Base-by-base conservation (phyloP, 371 early-diverging fungal genomes). In the Smittium culicis region DNA sequence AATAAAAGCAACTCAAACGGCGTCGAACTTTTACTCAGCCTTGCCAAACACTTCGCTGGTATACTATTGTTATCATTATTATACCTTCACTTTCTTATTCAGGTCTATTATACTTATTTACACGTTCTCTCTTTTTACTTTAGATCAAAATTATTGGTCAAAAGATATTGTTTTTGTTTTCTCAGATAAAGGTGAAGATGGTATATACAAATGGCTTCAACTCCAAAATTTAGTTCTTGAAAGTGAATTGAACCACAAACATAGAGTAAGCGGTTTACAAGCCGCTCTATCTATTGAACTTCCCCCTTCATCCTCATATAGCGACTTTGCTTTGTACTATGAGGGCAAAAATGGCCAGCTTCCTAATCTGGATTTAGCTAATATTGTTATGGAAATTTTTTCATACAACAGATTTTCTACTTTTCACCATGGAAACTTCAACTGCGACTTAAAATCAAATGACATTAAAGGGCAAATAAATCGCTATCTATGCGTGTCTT, bases 271-370 rank as follows among this genome's bases (percentile, higher is more conserved):
- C 24, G 85, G 84, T 11, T 87, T 97, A 65, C 91, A 92, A 72
- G 90, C 88, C 20, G 97, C 91, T 0, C 64, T 97, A 35, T 86
- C 88, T 67, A 69, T 97, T 30, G 96, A 96, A 71, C 88, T 97
- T 70, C 83, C 88, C 31, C 81, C 83, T 1, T 82, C 79, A 1
- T 73, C 81, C 17, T 79, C 83, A 29, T 94, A 91, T 76, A 80
- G 79, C 34, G 79, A 81, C 0, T 61, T 96, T 14, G 93, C 89
- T 1, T 72, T 95, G 56, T 86, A 83, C 68, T 89, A 84, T 72
- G 91, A 89, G 80, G 96, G 96, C 0, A 82, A 90, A 54, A 91
- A 91, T 75, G 96, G 98, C 1, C 93, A 91, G 70, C 81, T 93
- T 64, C 90, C 95, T 17, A 97, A 97, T 73, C 80, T 93, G 32